Base-by-base conservation (phyloP, 345 rosid species). In the Conringia planisiliqua region DNA sequence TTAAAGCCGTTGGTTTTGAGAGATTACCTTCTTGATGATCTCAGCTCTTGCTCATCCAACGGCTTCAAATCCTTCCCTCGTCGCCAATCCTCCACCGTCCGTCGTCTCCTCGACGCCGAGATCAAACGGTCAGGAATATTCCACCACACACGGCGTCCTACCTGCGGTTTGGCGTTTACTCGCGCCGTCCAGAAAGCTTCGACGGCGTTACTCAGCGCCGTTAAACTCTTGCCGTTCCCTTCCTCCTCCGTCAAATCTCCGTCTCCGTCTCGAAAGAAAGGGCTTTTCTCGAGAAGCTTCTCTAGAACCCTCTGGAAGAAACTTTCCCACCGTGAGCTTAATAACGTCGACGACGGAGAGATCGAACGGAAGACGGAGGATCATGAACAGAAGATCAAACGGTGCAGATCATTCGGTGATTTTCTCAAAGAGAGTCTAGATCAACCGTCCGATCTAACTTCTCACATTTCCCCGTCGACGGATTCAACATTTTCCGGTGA, bases 41-140 rank as follows among this genome's bases (percentile, higher is more conserved):
- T 86, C 54, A 83, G 92, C 69, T 89, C 98, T 0, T 90, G 97
- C 72, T 90, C 98, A 66, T 93, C 98, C 71, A 85, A 74, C 70
- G 92, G 94, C 71, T 93, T 93, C 87, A 87, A 88, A 68, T 85
- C 97, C 1, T 85, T 84, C 54, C 91, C 98, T 60, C 93, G 94
- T 48, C 85, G 78, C 13, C 89, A 83, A 61, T 76, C 86, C 72
- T 35, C 59, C 18, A 78, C 86, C 55, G 77, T 86, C 79, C 77
- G 83, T 33, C 83, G 80, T 60, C 85, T 85, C 69, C 82, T 81
- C 73, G 83, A 86, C 12, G 44, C 72, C 73, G 93, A 93, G 65
- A 81, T 83, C 72, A 87, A 72, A 72, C 79, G 76, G 20, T 71
- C 68, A 48, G 18, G 20, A 16, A 22, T 38, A 4, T 24, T 47